Evolutionary conservation across 495 filamentous ascomycete genomes (phyloP).

Genomic region (Bombardia bombarda): DNA sequence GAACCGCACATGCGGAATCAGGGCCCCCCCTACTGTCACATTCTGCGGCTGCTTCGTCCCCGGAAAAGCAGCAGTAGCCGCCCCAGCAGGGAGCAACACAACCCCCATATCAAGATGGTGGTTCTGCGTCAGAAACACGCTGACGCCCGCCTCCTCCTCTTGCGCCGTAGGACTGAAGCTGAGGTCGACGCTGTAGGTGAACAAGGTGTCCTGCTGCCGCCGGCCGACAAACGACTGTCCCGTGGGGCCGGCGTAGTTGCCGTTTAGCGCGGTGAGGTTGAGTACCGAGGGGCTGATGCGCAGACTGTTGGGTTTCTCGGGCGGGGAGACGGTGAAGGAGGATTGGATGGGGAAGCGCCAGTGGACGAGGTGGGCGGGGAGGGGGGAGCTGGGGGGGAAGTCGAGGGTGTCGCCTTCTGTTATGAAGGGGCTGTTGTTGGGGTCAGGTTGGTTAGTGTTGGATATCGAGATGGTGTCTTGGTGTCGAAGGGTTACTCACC

Average conservation of each 20-base stretch:
- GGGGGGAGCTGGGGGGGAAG: not conserved
- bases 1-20: conserved; percentile 29
- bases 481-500: conserved; percentile 18
- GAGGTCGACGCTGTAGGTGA: conserved; percentile 36
- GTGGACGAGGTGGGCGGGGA: conserved; percentile 40
- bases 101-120: conserved; percentile 46
- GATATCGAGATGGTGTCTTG: not conserved
- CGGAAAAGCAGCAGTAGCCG: conserved; percentile 8
- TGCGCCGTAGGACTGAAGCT: conserved; percentile 26
- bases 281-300: conserved; percentile 32
- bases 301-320: conserved; percentile 27
- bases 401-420: conserved; percentile 27
- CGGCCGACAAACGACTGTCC: conserved; percentile 41
- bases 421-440: conserved; percentile 23
- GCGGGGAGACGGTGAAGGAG: conserved; percentile 35
- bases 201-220: conserved; percentile 42
- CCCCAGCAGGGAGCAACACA: conserved; percentile 27
- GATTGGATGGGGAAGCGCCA: conserved; percentile 37
- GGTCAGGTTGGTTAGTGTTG: conserved; percentile 6
- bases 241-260: conserved; percentile 32
- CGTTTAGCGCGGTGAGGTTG: conserved; percentile 40
- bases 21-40: conserved; percentile 2
- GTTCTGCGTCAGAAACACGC: conserved; percentile 43
- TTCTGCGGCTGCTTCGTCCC: not conserved
- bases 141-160: conserved; percentile 36